Percentiles rank a stretch among this genome's conserved stretches.
These are phyloP conservation scores for Arthrobotrys conoides DNA, from an alignment of 2,329 filamentous ascomycete genomes.

Conservation along the genomic window DNA sequence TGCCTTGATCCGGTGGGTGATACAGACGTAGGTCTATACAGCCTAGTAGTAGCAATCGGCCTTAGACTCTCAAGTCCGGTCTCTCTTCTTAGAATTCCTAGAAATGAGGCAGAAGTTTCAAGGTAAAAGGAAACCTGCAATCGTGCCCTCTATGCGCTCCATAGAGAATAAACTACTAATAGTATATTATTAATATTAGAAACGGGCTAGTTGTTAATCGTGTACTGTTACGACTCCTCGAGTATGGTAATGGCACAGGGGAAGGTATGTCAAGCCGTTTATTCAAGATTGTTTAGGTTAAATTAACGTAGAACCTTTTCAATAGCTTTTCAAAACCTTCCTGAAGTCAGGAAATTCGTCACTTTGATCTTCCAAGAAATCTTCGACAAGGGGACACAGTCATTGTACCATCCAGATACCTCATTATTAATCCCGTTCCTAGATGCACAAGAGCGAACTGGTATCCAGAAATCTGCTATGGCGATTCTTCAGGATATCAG, in stretches of 20 bases:
- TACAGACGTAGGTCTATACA: conserved; percentile 25
- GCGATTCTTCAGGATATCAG: conserved; percentile 53
- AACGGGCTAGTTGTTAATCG: not conserved
- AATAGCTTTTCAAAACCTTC: conserved; percentile 12
- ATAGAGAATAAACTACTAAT: not conserved
- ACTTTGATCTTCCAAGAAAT: conserved; percentile 27
- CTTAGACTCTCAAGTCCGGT: conserved; percentile 6
- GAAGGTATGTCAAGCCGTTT: conserved; percentile 20
- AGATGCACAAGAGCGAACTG: conserved; percentile 13
- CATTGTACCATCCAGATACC: conserved; percentile 11
- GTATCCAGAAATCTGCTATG: conserved; percentile 43
- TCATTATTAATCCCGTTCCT: conserved; percentile 32
- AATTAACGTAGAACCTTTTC: not conserved
- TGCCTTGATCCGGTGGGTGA: not conserved
- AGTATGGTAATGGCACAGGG: conserved; percentile 21
- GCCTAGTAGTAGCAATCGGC: conserved; percentile 36
- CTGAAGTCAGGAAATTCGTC: conserved; percentile 30
- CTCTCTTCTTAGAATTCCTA: conserved; percentile 1
- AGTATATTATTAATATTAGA: not conserved
- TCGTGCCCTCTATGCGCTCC: not conserved
- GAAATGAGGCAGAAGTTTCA: not conserved
- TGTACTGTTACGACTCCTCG: conserved; percentile 30
- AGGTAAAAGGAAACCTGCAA: not conserved
- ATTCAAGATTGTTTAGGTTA: not conserved
- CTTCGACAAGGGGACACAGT: conserved; percentile 29